phyloP scores from a whole-genome alignment of 192 early-diverging fungal species.

The Powellomyces hirtus region DNA sequence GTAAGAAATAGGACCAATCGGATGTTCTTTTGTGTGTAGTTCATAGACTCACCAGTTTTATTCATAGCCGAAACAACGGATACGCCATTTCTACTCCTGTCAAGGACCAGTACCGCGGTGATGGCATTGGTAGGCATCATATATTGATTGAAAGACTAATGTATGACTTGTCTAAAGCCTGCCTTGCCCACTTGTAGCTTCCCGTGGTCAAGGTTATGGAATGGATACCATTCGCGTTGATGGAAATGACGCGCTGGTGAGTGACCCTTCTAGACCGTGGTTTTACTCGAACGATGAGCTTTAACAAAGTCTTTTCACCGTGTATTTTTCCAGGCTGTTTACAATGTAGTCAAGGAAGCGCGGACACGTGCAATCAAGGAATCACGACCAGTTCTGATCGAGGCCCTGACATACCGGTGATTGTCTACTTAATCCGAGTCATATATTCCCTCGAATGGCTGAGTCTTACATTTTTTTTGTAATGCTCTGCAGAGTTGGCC shows the following conservation, averaged over 20 bases:
- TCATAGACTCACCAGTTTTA: too few species aligned
- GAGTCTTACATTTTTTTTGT: background rate
- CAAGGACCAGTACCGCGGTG: conserved; percentile 94
- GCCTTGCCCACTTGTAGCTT: conserved; percentile 44
- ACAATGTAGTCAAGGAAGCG: conserved; percentile 84
- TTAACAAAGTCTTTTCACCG: too few species aligned
- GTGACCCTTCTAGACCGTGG: too few species aligned
- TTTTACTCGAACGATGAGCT: too few species aligned
- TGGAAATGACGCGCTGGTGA: conserved; percentile 90
- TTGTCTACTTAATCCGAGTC: too few species aligned
- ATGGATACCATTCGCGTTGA: conserved; percentile 97
- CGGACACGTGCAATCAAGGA: conserved; percentile 77
- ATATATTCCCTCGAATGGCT: too few species aligned
- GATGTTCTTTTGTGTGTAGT: too few species aligned
- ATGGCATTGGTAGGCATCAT: conserved; percentile 72
- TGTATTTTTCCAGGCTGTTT: conserved; percentile 92
- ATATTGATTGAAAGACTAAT: background rate
- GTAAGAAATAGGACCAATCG: conserved; percentile 45
- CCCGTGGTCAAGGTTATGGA: conserved; percentile 92
- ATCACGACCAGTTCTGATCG: conserved; percentile 87
- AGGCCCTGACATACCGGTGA: conserved; percentile 97
- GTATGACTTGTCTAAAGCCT: conserved; percentile 1
- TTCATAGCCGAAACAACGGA: conserved; percentile 93
- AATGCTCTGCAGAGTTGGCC: conserved; percentile 71
- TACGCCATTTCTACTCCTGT: conserved; percentile 97